Base-by-base conservation (phyloP, 2,329 filamentous ascomycete genomes). In the Colletotrichum graminicola region DNA sequence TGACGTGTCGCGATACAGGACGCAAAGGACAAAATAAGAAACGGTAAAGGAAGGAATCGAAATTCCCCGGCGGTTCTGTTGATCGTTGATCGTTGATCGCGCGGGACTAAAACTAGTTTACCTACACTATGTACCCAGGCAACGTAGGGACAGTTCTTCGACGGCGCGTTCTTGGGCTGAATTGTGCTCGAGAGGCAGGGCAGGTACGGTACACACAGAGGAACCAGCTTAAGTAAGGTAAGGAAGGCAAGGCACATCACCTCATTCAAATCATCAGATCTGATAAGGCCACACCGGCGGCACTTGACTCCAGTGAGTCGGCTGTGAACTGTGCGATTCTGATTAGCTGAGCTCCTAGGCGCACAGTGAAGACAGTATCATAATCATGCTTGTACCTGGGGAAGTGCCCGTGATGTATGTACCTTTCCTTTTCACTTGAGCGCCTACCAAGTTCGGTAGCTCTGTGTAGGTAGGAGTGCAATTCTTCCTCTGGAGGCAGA, bases 41-140 rank as follows among this genome's bases (percentile, higher is more conserved):
- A 67, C 10, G 52, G 45, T 67, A 32, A 67, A 71, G 57, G 26
- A 67, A 39, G 64, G 26, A 67, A 39, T 12, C 39, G 45, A 63
- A 70, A 70, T 54, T 59, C 64, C 64, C 64, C 64, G 51, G 52
- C 26, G 32, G 41, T 67, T 66, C 49, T 71, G 67, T 62, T 67
- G 51, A 72, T 72, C 54, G 67, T 56, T 70, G 62, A 71, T 71
- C 57, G 59, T 49, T 68, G 68, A 64, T 72, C 59, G 62, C 67
- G 61, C 64, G 57, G 68, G 59, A 71, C 63, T 64, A 56, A 62
- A 67, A 43, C 10, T 18, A 41, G 39, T 18, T 41, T 12, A 41
- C 16, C 62, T 56, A n/a, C 43, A n/a, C 43, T 45, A n/a, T 1
- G 16, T 43, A 16, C 39, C 36, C 12, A 41, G 36, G 12, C 12